These are phyloP conservation scores for Ascodesmis nigricans DNA, from an alignment of 495 filamentous ascomycete species.

Conservation along the genomic window DNA sequence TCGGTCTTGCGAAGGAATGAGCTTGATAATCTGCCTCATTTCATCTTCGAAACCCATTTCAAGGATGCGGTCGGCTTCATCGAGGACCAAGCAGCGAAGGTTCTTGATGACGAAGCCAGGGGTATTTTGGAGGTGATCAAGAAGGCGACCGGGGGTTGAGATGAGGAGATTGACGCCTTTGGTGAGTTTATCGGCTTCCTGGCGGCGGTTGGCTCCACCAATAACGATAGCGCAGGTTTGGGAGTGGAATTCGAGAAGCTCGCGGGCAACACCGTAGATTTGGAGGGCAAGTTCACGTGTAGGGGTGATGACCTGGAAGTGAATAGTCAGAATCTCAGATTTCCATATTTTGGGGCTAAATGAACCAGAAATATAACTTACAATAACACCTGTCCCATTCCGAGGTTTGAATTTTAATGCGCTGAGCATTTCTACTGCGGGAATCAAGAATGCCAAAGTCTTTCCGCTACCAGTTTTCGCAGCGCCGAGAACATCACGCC, in stretches of 20 bases:
- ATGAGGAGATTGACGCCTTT: slow-evolving; percentile 91
- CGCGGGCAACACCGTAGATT: slow-evolving; percentile 85
- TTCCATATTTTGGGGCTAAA: no score
- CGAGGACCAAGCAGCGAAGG: slow-evolving; percentile 65
- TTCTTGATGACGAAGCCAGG: slow-evolving; percentile 87
- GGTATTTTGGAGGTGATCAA: slow-evolving; percentile 91
- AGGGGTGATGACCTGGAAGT: slow-evolving; percentile 48
- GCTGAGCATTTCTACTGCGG: slow-evolving; percentile 81
- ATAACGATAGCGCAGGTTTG: slow-evolving; percentile 95
- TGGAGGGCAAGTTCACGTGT: slow-evolving; percentile 84
- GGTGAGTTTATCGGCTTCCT: slow-evolving; percentile 79
- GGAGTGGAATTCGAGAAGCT: slow-evolving; percentile 67
- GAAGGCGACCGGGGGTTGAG: slow-evolving; percentile 74
- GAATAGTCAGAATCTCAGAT: neutral
- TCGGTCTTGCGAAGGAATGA: slow-evolving; percentile 66
- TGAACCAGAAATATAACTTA: slow-evolving; percentile 6
- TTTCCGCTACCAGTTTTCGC: slow-evolving; percentile 96
- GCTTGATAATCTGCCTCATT: slow-evolving; percentile 92
- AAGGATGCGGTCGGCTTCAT: slow-evolving; percentile 82
- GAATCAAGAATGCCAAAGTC: slow-evolving; percentile 85
- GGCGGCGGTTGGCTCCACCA: slow-evolving; percentile 74
- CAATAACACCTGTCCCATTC: slow-evolving; percentile 28
- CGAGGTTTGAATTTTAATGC: slow-evolving; percentile 71
- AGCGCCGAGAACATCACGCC: slow-evolving; percentile 82
- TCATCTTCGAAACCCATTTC: slow-evolving; percentile 98